These are phyloP conservation scores for Mediolabrus comicus DNA, from an alignment of 108 stramenopile genomes.

Conservation along the genomic window DNA sequence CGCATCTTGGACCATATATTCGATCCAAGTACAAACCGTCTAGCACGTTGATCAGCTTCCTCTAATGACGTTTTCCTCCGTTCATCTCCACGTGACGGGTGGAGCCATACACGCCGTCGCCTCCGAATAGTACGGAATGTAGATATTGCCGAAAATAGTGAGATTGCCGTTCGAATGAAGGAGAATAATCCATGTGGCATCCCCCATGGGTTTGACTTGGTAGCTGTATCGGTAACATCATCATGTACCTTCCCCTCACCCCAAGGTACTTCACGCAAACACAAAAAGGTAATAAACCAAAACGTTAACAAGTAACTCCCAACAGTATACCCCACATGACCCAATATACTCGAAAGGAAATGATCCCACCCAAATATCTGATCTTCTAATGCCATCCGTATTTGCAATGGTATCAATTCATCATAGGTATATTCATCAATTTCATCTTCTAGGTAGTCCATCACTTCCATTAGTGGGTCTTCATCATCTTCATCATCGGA, in stretches of 20 bases:
- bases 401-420: conserved; percentile 69
- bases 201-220: conserved; percentile 30
- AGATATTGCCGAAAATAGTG: conserved; percentile 39
- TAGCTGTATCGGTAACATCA: background rate
- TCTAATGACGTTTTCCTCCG: conserved; percentile 33
- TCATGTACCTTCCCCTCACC: background rate
- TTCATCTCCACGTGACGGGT: conserved; percentile 48
- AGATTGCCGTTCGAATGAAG: conserved; percentile 25
- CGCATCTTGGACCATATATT: conserved; percentile 39
- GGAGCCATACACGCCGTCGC: conserved; percentile 70
- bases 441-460: conserved; percentile 75
- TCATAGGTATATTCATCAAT: conserved; percentile 63
- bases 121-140: conserved; percentile 74
- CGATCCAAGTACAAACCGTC: conserved; percentile 44
- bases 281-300: conserved; percentile 40
- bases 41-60: conserved; percentile 56
- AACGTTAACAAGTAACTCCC: conserved; percentile 53
- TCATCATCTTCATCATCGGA: background rate
- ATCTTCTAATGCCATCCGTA: conserved; percentile 72
- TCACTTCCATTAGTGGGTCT: conserved; percentile 40
- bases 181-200: conserved; percentile 41
- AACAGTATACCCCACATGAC: conserved; percentile 61
- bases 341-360: conserved; percentile 59
- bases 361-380: conserved; percentile 81
- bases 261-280: conserved; percentile 42